Evolutionary conservation across 2,329 filamentous ascomycete species (phyloP).

Genomic region (Pyrenochaeta sp.): DNA sequence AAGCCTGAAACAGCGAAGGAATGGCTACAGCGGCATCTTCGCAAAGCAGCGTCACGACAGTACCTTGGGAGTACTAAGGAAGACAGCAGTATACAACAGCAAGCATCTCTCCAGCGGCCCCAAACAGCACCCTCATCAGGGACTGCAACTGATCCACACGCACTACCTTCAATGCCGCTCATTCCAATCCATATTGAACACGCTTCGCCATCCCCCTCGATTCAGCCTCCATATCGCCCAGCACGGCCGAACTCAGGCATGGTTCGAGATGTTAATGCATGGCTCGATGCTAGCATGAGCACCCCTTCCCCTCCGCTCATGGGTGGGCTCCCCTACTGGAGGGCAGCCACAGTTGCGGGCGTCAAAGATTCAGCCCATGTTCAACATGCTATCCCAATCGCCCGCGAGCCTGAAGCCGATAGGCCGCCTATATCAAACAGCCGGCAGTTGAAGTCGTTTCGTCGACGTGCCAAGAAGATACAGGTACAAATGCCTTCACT

Average conservation of each 20-base stretch:
- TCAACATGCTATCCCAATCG: slow-evolving; percentile 41
- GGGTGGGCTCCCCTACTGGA: slow-evolving; percentile 46
- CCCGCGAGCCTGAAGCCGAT: slow-evolving; percentile 10
- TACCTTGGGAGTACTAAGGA: slow-evolving; percentile 1
- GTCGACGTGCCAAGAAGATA: slow-evolving; percentile 37
- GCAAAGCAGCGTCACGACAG: slow-evolving; percentile 28
- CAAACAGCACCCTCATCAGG: slow-evolving; percentile 34
- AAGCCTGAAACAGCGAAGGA: slow-evolving; percentile 30
- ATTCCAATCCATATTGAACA: slow-evolving; percentile 16
- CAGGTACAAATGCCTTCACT: slow-evolving; percentile 42
- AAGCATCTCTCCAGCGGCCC: slow-evolving; percentile 25
- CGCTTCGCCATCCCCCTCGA: slow-evolving; percentile 11
- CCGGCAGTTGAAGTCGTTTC: slow-evolving; percentile 34
- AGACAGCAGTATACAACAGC: slow-evolving; percentile 7
- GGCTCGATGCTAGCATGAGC: slow-evolving; percentile 41
- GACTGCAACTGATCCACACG: not conserved
- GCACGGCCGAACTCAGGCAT: slow-evolving; percentile 35
- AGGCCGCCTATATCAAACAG: slow-evolving; percentile 26
- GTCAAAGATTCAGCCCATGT: slow-evolving; percentile 15
- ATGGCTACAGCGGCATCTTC: slow-evolving; percentile 38
- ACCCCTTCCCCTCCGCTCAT: slow-evolving; percentile 41
- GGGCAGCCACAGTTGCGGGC: slow-evolving; percentile 20
- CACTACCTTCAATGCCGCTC: slow-evolving; percentile 5
- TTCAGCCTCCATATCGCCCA: slow-evolving; percentile 28
- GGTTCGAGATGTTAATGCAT: slow-evolving; percentile 40